A percentile compares a stretch with the other conserved stretches of the same genome.
These are phyloP conservation scores for Apiospora aurea DNA, from an alignment of 2,329 filamentous ascomycete genomes.

Conservation along the genomic window DNA sequence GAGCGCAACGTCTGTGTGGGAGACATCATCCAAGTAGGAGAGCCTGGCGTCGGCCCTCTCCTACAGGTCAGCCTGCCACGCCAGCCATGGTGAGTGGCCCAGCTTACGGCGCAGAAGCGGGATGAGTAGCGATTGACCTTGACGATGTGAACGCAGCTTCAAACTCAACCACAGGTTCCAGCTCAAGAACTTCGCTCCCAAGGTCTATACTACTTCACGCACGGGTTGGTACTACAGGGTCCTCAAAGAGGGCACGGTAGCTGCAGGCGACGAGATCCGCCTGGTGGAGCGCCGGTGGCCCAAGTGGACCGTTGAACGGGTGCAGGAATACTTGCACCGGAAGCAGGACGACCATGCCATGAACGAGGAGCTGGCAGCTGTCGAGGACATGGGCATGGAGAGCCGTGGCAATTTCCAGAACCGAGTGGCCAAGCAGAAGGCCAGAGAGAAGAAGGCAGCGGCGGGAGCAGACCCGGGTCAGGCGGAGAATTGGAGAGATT, in stretches of 20 bases:
- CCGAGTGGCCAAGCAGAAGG: constrained; percentile 56
- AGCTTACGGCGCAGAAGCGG: background rate
- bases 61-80: constrained; percentile 68
- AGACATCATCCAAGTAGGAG: constrained; percentile 60
- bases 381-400: constrained; percentile 59
- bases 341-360: constrained; percentile 58
- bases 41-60: constrained; percentile 34
- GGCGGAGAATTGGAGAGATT: constrained; percentile 55
- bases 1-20: constrained; percentile 72
- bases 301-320: constrained; percentile 66
- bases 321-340: constrained; percentile 69
- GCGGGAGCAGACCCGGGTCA: constrained; percentile 43
- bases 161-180: constrained; percentile 74
- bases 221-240: constrained; percentile 74
- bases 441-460: constrained; percentile 38
- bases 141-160: constrained; percentile 53
- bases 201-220: constrained; percentile 61
- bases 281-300: constrained; percentile 63
- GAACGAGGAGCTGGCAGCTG: constrained; percentile 58
- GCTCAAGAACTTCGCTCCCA: constrained; percentile 66
- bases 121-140: background rate
- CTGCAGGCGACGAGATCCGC: constrained; percentile 62
- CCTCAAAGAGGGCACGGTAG: constrained; percentile 59
- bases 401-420: constrained; percentile 55
- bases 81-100: constrained; percentile 49